Base-by-base conservation (phyloP, 352 stramenopile genomes). In the Phytopythium mirpurense region DNA sequence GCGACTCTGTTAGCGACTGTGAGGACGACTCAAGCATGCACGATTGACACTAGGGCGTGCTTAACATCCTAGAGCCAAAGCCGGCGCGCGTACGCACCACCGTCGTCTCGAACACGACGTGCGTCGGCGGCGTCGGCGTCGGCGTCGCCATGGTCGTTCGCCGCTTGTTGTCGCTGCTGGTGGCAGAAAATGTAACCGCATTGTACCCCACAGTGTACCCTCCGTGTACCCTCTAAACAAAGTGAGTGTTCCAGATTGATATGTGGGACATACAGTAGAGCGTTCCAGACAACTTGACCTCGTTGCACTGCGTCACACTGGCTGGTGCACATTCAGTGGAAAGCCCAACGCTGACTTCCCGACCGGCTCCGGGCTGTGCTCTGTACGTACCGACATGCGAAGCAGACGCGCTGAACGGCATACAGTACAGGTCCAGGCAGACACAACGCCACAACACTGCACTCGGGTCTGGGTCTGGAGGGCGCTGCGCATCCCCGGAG, bases 61-160 rank as follows among this genome's bases (percentile, higher is more conserved):
- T 6, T 45, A 45, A 31, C 12, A 5, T 11, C 12, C 19, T n/a
- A 26, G 1, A 45, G 23, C 41, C 14, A 7, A 47, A n/a, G 7
- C 15, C 1, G 21, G 16, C 16, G 40, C 5, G 19, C 5, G 7
- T 8, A 58, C 69, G 59, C 71, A 90, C 79, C 71, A 90, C 79
- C 18, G 73, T 78, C 43, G 83, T 94, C 75, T 94, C 81, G 40
- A 94, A 86, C 42, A 90, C 78, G 19, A 94, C 83, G 67, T 94
- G 81, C 6, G 78, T 88, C 42, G 81, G 78, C 26, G 77, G 73
- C 51, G 63, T 51, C 10, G 64, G 54, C 38, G 60, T 59, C 44
- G 56, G 46, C 42, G 36, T 60, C n/a, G 16, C 42, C 51, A 14
- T 41, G 27, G n/a, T 57, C 44, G 16, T 35, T 10, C 40, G 26